A percentile compares a stretch with the other conserved stretches of the same genome.
Conservation (phyloP, 805 yeast genomes). For the Candida michaelii region DNA sequence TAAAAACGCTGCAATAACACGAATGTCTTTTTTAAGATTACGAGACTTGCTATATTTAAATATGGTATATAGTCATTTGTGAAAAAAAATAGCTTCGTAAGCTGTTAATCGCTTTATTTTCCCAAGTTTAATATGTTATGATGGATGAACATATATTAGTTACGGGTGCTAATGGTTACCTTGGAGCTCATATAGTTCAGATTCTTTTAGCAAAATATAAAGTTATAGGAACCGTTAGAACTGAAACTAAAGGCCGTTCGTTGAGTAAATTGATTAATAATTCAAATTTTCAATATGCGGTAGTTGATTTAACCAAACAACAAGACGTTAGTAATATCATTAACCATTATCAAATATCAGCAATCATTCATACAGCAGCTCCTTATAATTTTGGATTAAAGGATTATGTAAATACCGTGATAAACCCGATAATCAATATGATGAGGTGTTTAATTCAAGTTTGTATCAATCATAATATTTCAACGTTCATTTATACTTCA, state of each 20-base stretch:
- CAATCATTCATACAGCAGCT: conserved; percentile 32
- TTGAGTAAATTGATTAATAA: not conserved
- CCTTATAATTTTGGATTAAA: conserved; percentile 22
- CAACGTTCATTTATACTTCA: conserved; percentile 53
- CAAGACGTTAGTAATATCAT: conserved; percentile 25
- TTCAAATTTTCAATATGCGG: conserved; percentile 19
- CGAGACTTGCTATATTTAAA: conserved; percentile 7
- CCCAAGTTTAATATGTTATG: conserved; percentile 2
- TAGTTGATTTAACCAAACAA: conserved; percentile 18
- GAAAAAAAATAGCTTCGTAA: not conserved
- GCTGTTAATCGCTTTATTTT: too few species aligned
- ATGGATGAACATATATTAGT: conserved; percentile 10
- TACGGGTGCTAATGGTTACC: conserved; percentile 21
- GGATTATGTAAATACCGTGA: conserved; percentile 23
- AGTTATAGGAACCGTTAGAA: conserved; percentile 46
- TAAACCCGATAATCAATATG: conserved; percentile 30
- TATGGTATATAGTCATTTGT: not conserved
- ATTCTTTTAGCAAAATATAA: conserved; percentile 3
- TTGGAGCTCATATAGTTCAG: conserved; percentile 19
- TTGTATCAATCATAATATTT: conserved; percentile 42
- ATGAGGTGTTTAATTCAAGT: conserved; percentile 38
- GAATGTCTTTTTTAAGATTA: conserved; percentile 4
- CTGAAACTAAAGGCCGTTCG: conserved; percentile 40
- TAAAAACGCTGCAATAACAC: conserved; percentile 1
- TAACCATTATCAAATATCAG: conserved; percentile 23